Evolutionary conservation across 768 basidiomycete species (phyloP).

Genomic region (Naganishia friedmannii): DNA sequence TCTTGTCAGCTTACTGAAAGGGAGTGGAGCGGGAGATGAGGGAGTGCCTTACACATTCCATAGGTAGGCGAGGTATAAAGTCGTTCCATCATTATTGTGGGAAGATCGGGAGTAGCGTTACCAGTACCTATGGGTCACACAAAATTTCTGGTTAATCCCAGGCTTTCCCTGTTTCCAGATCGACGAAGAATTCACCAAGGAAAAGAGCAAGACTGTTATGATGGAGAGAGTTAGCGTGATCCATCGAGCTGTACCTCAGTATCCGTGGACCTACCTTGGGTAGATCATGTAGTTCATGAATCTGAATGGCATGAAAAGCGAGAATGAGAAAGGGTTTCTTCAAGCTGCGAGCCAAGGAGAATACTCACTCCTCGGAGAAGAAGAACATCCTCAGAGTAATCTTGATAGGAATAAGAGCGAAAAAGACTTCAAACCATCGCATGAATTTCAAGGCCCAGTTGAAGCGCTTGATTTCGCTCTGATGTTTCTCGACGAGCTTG

Average conservation of each 20-base stretch:
- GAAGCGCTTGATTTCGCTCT: conserved; percentile 53
- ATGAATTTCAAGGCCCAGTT: conserved; percentile 52
- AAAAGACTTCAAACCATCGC: conserved; percentile 52
- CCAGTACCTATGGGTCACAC: conserved; percentile 48
- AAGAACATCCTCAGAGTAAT: conserved; percentile 53
- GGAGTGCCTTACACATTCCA: conserved; percentile 49
- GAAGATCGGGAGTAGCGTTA: conserved; percentile 54
- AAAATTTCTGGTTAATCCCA: conserved; percentile 5
- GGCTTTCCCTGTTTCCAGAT: conserved; percentile 3
- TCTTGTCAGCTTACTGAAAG: no score
- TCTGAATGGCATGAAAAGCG: conserved; percentile 17
- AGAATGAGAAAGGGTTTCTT: neutral
- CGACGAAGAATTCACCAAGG: conserved; percentile 29
- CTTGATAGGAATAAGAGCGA: conserved; percentile 55
- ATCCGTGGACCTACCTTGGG: conserved; percentile 38
- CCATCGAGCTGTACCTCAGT: neutral
- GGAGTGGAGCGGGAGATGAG: neutral
- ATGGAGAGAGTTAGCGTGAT: neutral
- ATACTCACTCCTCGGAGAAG: conserved; percentile 52
- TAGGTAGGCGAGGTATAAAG: conserved; percentile 55
- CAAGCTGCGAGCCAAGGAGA: neutral
- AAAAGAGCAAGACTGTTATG: conserved; percentile 45
- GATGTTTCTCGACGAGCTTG: conserved; percentile 51
- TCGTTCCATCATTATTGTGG: conserved; percentile 55
- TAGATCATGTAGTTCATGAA: conserved; percentile 54